Evolutionary conservation across 306 rosid genomes (phyloP), one percentile per base, ranked within the genome.

Genomic region (Quercus robur): DNA sequence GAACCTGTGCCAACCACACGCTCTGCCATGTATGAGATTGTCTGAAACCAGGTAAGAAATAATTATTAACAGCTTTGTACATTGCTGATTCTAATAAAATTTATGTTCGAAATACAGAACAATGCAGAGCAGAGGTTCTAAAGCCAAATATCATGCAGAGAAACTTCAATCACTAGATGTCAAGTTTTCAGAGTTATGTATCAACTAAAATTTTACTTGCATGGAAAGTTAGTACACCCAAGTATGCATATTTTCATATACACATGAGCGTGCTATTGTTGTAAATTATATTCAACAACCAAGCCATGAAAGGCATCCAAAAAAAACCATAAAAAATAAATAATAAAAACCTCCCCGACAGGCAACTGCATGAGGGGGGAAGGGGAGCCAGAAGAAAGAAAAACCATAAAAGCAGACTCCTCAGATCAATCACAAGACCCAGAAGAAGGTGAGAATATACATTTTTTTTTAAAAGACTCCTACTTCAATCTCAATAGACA

Each of bases 1-100:
- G 98, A 94, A 76, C 97, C 98, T 33, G 94, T 94, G 23, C 98
- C 98, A 59, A 94, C 98, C 80, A 94, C 94, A 10, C 97, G 97
- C 85, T 94, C 98, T 23, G 98, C 97, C 97, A 89, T 92, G 67
- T 92, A 94, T 2, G 98, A 89, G 79, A 91, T 86, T 83, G 91
- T 91, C 98, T 94, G 90, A 57, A 75, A 70, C 77, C 74, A 76
- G 78, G 30, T 77, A 26, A 77, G 21, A 56, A 70, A n/a, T 72
- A 73, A 66, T 80, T 44, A 75, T 52, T 71, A 70, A 33, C 76
- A 52, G 74, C 64, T 44, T 26, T 55, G 75, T 28, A 30, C 9
- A 46, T 61, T 7, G 44, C 59, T 61, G 54, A 13, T 51, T 35
- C 15, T 23, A 44, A 80, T 20, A 78, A 41, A 38, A 71, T 35